Evolutionary conservation across 2,329 filamentous ascomycete genomes (phyloP).

Genomic region (Fonsecaea monophora): DNA sequence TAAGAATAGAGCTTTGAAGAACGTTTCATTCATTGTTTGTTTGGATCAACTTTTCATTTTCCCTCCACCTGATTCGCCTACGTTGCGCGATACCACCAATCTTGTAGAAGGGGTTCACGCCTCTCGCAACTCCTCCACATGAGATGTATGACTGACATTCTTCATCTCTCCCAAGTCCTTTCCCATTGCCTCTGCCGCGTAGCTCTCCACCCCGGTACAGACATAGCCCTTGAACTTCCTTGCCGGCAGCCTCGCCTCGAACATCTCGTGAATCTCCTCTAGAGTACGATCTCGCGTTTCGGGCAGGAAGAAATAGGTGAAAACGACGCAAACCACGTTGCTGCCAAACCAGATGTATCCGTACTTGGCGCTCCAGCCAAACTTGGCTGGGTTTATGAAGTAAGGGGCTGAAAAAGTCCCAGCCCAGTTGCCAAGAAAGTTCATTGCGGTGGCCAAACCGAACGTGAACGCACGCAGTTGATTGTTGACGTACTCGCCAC

Average conservation of each 20-base stretch:
- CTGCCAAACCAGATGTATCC: constrained; percentile 53
- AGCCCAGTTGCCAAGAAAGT: constrained; percentile 52
- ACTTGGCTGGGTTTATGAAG: constrained; percentile 52
- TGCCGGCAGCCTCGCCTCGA: constrained; percentile 48
- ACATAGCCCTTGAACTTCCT: constrained; percentile 48
- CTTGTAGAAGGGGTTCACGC: neutral
- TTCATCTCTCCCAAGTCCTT: constrained; percentile 25
- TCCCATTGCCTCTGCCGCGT: constrained; percentile 29
- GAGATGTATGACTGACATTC: constrained; percentile 10
- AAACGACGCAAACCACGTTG: constrained; percentile 46
- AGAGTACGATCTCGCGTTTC: constrained; percentile 60
- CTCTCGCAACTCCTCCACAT: constrained; percentile 28
- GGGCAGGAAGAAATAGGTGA: constrained; percentile 50
- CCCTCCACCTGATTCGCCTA: neutral
- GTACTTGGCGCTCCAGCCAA: constrained; percentile 46
- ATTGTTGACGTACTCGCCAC: constrained; percentile 51
- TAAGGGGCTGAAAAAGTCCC: constrained; percentile 52
- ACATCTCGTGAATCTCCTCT: constrained; percentile 40
- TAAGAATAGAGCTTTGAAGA: too few species aligned
- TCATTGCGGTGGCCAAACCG: constrained; percentile 49
- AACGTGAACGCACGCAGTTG: constrained; percentile 51
- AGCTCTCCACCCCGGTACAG: constrained; percentile 43
- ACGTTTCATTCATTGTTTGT: neutral
- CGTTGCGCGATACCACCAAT: neutral
- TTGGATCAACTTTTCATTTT: neutral